Percentiles rank a stretch among this genome's conserved stretches.
These are phyloP conservation scores for Leptoxyphium fumago DNA, from an alignment of 2,329 filamentous ascomycete genomes.

Conservation along the genomic window DNA sequence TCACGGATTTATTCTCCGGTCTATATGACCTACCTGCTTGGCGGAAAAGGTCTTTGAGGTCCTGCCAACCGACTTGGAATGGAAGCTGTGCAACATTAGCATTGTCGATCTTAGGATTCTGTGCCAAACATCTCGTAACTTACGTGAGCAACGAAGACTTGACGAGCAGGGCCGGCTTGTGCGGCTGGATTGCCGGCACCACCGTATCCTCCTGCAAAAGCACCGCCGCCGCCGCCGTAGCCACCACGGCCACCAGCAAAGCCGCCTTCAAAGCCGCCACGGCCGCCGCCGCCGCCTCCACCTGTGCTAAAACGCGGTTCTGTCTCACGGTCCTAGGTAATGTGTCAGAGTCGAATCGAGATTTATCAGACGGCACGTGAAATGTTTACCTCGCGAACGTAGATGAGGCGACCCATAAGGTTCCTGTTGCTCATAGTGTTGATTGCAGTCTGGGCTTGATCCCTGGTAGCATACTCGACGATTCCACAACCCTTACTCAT, in stretches of 20 bases:
- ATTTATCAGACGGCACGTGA: too few species aligned
- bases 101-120: constrained; percentile 5
- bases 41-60: constrained; percentile 95
- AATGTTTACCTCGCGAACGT: constrained; percentile 74
- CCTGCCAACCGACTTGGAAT: constrained; percentile 96
- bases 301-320: constrained; percentile 89
- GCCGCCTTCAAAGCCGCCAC: constrained; percentile 44
- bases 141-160: constrained; percentile 98
- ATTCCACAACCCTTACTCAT: constrained; percentile 91
- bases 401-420: constrained; percentile 94
- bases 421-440: constrained; percentile 98
- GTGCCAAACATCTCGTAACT: constrained; percentile 35
- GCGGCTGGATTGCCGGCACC: constrained; percentile 30
- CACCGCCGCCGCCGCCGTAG: constrained; percentile 35
- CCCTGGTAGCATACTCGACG: constrained; percentile 99
- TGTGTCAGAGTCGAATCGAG: not conserved
- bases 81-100: constrained; percentile 53
- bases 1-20: not conserved
- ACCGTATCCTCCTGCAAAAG: constrained; percentile 38
- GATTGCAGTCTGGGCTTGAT: constrained; percentile 96
- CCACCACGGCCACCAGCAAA: constrained; percentile 29
- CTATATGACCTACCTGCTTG: constrained; percentile 66
- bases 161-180: constrained; percentile 55
- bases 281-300: constrained; percentile 36
- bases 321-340: constrained; percentile 74